Evolutionary conservation across 2,329 filamentous ascomycete genomes (phyloP).

Genomic region (Trichoderma arundinaceum): DNA sequence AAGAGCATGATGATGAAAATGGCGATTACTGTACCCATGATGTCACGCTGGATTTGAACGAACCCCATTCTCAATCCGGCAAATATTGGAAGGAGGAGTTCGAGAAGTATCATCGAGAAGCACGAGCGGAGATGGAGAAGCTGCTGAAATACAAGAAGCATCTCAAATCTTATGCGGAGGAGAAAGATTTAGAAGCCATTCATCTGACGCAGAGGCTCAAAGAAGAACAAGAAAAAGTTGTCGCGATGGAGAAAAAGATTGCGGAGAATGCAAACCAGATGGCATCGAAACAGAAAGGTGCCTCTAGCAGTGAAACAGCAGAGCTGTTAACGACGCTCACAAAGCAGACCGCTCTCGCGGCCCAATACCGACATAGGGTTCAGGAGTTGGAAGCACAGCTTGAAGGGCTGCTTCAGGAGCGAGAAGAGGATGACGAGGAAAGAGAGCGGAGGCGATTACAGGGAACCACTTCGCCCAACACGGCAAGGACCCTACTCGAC

Average conservation of each 20-base stretch:
- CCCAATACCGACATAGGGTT: constrained; percentile 64
- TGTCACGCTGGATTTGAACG: constrained; percentile 71
- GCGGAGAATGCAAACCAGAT: constrained; percentile 66
- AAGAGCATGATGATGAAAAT: constrained; percentile 59
- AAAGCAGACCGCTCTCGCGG: constrained; percentile 62
- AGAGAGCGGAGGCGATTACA: constrained; percentile 42
- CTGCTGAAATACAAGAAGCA: constrained; percentile 80
- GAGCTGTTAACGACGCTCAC: constrained; percentile 60
- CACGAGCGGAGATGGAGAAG: constrained; percentile 75
- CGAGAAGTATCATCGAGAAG: constrained; percentile 73
- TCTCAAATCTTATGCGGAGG: constrained; percentile 77
- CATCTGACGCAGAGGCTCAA: constrained; percentile 69
- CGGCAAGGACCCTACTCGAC: constrained; percentile 58
- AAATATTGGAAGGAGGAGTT: constrained; percentile 83
- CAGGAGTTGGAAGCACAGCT: constrained; percentile 62
- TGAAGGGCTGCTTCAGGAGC: constrained; percentile 48
- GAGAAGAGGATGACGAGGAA: constrained; percentile 41
- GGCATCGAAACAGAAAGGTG: constrained; percentile 40
- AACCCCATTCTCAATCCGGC: constrained; percentile 76
- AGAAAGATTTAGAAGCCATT: constrained; percentile 75
- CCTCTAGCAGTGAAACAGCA: constrained; percentile 52
- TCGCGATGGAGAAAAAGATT: constrained; percentile 67
- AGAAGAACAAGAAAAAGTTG: constrained; percentile 70
- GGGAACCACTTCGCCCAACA: constrained; percentile 53
- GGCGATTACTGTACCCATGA: constrained; percentile 54